Evolutionary conservation across 2,329 filamentous ascomycete genomes (phyloP).

Genomic region (Aspergillus sp.): DNA sequence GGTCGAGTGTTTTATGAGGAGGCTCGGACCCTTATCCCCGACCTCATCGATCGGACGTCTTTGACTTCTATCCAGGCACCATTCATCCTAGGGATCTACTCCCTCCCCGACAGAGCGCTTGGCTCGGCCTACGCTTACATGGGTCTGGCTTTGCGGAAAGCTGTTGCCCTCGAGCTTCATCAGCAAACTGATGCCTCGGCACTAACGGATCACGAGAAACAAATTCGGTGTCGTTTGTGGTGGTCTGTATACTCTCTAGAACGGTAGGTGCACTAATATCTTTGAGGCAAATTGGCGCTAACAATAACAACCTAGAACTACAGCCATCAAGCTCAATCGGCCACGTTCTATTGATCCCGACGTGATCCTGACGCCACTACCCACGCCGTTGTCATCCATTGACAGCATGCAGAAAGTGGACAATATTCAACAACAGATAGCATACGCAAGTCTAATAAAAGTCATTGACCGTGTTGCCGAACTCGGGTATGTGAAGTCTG

Average conservation of each 20-base stretch:
- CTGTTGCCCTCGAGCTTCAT: conserved; percentile 47
- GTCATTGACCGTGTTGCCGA: conserved; percentile 31
- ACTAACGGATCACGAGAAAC: conserved; percentile 39
- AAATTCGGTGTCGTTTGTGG: conserved; percentile 55
- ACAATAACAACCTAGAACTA: conserved; percentile 24
- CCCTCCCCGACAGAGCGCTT: conserved; percentile 41
- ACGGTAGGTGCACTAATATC: conserved; percentile 12
- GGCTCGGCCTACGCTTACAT: conserved; percentile 42
- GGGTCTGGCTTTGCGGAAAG: conserved; percentile 57
- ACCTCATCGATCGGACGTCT: conserved; percentile 38
- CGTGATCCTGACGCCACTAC: conserved; percentile 18
- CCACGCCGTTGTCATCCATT: conserved; percentile 15
- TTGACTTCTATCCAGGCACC: conserved; percentile 37
- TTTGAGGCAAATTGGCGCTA: no score
- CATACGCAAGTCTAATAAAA: conserved; percentile 33
- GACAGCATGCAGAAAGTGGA: conserved; percentile 33
- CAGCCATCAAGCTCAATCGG: conserved; percentile 23
- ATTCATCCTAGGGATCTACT: conserved; percentile 41
- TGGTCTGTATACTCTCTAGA: conserved; percentile 54
- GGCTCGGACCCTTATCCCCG: conserved; percentile 36
- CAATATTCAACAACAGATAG: conserved; percentile 41
- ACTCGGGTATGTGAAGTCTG: background rate
- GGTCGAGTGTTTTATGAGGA: conserved; percentile 38
- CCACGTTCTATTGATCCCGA: conserved; percentile 22
- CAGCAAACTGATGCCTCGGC: conserved; percentile 26